Base-by-base conservation (phyloP, 192 early-diverging fungal genomes). In the Backusella tuberculispora region DNA sequence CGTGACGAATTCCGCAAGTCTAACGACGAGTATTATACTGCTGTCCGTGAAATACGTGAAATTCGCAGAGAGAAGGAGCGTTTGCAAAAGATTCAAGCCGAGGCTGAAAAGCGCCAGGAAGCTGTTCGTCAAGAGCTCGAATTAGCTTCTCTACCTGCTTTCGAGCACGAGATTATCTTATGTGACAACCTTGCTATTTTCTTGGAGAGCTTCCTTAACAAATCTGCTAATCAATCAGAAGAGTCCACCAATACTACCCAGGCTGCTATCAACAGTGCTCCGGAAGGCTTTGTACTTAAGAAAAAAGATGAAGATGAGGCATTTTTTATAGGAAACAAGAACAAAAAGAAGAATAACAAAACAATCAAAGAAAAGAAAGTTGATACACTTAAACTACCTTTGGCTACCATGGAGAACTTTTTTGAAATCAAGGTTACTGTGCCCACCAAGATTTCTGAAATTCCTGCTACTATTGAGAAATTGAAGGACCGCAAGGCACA, bases 131-230 rank as follows among this genome's bases (percentile, higher is more conserved):
- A 90, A 73, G 93, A 95, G 80, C 89, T 89, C 48, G 97, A 97
- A 76, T 84, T 90, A 65, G 97, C 97, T 46, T 91, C 95, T 66
- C 81, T 94, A 24, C 95, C 95, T 19, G 96, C 97, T 14, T 98
- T 89, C 84, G 83, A 89, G 53, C 86, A 88, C 76, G 97, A 98
- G 79, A 97, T 98, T 78, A 76, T 83, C 79, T 87, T 85, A 65
- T 96, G 95, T 86, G 90, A 91, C 72, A 89, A 87, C 65, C 84
- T 98, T 67, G 90, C 95, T 76, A 83, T 85, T 26, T 93, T 92
- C 77, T 87, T 98, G 76, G 70, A 88, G 47, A 78, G 80, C 45
- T 81, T 83, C 56, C 43, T 19, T 69, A 63, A 37, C 40, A 66
- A 78, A 45, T 70, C 81, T 29, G 87, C 85, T 14, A 90, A 91